A percentile compares a stretch with the other conserved stretches of the same genome.
Conservation (phyloP, 208 protist species). For the Acanthamoeba triangularis region DNA sequence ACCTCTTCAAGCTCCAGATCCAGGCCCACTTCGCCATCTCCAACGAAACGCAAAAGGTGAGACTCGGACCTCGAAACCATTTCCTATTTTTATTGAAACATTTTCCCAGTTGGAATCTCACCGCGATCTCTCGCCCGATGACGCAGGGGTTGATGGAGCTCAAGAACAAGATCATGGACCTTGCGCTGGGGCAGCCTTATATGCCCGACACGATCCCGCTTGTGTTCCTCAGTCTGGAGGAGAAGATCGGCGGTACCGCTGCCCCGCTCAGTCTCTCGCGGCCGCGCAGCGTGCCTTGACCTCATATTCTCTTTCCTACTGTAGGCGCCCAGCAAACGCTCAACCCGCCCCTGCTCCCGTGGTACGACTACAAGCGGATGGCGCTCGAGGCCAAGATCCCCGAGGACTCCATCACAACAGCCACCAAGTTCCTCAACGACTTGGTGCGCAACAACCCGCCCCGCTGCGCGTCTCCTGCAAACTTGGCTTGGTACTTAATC, state of each 20-base stretch:
- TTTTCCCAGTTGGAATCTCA: neutral
- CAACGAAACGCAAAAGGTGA: constrained; percentile 72
- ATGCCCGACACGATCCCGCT: constrained; percentile 69
- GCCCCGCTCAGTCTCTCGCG: neutral
- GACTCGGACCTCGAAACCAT: neutral
- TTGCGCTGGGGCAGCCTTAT: constrained; percentile 70
- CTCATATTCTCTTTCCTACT: neutral
- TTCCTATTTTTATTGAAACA: neutral
- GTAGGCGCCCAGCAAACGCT: constrained; percentile 44
- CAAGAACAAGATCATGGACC: constrained; percentile 50
- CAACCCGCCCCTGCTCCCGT: constrained; percentile 53
- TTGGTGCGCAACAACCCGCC: neutral
- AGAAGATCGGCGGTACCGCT: constrained; percentile 36
- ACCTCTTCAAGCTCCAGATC: constrained; percentile 53
- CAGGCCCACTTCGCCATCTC: constrained; percentile 55
- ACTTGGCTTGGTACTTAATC: neutral
- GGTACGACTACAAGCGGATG: constrained; percentile 57
- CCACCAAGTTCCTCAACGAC: constrained; percentile 71
- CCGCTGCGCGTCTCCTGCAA: too few species aligned
- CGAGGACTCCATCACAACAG: constrained; percentile 42
- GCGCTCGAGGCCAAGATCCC: constrained; percentile 54
- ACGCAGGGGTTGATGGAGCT: constrained; percentile 56
- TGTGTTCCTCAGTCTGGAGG: neutral
- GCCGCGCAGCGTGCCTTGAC: neutral
- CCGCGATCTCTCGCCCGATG: neutral